Percentiles rank a stretch among this genome's conserved stretches.
Evolutionary conservation across 352 stramenopile species (phyloP).

Genomic region (Phytophthora vignae): DNA sequence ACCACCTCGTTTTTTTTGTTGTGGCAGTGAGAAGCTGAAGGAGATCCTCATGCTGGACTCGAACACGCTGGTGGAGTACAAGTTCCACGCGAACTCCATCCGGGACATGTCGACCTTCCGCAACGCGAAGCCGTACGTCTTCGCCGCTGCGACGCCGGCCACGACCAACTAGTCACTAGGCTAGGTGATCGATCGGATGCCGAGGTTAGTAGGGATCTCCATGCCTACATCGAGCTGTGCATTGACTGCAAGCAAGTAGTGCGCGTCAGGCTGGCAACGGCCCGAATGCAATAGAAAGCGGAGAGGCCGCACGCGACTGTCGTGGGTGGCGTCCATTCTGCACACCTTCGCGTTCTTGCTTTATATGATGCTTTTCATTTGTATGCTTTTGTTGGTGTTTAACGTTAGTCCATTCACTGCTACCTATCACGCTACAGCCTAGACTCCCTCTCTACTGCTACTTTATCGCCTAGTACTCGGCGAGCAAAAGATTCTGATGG

Average conservation of each 20-base stretch:
- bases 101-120: conserved; percentile 95
- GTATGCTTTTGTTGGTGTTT: conserved; percentile 8
- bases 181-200: conserved; percentile 1
- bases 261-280: conserved; percentile 25
- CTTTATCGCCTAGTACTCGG: conserved; percentile 25
- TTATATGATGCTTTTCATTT: conserved; percentile 36
- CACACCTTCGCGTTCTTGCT: conserved; percentile 36
- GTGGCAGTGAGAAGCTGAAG: conserved; percentile 91
- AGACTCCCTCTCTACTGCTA: conserved; percentile 4
- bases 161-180: conserved; percentile 54
- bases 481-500: conserved; percentile 71
- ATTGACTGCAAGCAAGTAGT: conserved; percentile 34
- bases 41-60: conserved; percentile 94
- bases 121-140: conserved; percentile 94
- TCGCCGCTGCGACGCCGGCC: conserved; percentile 66
- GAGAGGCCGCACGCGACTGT: conserved; percentile 15
- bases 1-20: background rate
- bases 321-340: conserved; percentile 36
- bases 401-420: conserved; percentile 12
- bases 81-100: conserved; percentile 94
- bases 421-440: background rate
- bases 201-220: conserved; percentile 9
- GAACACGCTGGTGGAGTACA: conserved; percentile 96
- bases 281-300: conserved; percentile 42
- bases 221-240: conserved; percentile 27